phyloP scores from a whole-genome alignment of 495 filamentous ascomycete genomes.

The Cladorrhinum samala region DNA sequence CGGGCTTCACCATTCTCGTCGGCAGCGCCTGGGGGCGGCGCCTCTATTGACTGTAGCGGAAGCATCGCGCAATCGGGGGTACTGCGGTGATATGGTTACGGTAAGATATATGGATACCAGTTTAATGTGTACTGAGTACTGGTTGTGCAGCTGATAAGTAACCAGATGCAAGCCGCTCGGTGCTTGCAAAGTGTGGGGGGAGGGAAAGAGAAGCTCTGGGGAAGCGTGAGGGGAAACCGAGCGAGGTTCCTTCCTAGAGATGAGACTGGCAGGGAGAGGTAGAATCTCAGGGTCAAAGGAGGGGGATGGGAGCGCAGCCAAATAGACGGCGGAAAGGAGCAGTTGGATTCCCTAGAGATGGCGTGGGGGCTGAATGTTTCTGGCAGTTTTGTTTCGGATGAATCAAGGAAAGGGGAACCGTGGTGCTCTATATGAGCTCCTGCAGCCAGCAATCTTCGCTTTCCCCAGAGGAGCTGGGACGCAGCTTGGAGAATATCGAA shows the following conservation, averaged over 20 bases:
- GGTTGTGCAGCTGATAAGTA: too few species aligned
- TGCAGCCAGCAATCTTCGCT: too few species aligned
- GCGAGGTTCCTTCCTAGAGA: not conserved
- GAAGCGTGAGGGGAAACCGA: slow-evolving; percentile 1
- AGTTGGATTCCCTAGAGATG: too few species aligned
- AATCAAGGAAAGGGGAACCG: too few species aligned
- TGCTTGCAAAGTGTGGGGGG: not conserved
- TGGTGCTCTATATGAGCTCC: too few species aligned
- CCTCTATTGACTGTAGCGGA: slow-evolving; percentile 46
- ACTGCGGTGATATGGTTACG: slow-evolving; percentile 24
- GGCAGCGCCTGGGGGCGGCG: slow-evolving; percentile 34
- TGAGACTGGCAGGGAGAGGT: not conserved
- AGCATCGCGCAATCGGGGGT: slow-evolving; percentile 40
- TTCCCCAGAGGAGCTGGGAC: too few species aligned
- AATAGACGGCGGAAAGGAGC: slow-evolving; percentile 12
- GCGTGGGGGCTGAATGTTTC: too few species aligned
- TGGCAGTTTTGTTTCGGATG: not conserved
- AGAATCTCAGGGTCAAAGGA: not conserved
- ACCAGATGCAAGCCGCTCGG: not conserved
- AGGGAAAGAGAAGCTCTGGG: slow-evolving; percentile 17
- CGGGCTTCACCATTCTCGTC: slow-evolving; percentile 43
- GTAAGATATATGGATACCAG: slow-evolving; percentile 15
- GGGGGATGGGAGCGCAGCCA: slow-evolving; percentile 10
- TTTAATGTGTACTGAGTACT: not conserved
- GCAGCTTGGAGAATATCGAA: too few species aligned